Evolutionary conservation across 768 basidiomycete species (phyloP).

Genomic region (Asterophora lycoperdoides): DNA sequence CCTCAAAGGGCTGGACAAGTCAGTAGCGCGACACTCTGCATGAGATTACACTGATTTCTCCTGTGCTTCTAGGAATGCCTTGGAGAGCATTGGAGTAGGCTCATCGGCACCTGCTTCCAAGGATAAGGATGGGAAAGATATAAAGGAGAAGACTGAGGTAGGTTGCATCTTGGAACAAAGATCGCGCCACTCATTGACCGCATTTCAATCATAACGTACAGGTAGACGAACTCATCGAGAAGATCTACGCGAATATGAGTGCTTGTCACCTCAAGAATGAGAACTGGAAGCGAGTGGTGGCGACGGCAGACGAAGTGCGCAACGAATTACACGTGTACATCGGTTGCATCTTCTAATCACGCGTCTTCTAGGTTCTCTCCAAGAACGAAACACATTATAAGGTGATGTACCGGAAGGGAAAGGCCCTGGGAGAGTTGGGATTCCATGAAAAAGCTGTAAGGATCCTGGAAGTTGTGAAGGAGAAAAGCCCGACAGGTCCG

Average conservation of each 20-base stretch:
- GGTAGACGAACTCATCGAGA: conserved; percentile 75
- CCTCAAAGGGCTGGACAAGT: conserved; percentile 77
- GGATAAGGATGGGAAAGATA: conserved; percentile 28
- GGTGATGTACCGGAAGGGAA: conserved; percentile 77
- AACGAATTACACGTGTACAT: not conserved
- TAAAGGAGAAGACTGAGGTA: conserved; percentile 68
- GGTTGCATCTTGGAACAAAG: conserved; percentile 6
- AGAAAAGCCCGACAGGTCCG: conserved; percentile 58
- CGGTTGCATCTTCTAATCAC: not conserved
- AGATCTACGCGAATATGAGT: conserved; percentile 82
- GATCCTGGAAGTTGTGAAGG: conserved; percentile 60
- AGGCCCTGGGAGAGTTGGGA: conserved; percentile 72
- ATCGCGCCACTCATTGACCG: not conserved
- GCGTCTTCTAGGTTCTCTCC: conserved; percentile 52
- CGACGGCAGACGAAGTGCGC: conserved; percentile 75
- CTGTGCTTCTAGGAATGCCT: conserved; percentile 41
- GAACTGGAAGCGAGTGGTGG: conserved; percentile 75
- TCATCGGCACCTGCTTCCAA: conserved; percentile 24
- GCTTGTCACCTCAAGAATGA: conserved; percentile 77
- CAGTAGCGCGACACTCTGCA: conserved; percentile 19
- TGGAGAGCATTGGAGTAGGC: conserved; percentile 47
- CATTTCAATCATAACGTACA: conserved; percentile 22
- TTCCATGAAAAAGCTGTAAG: conserved; percentile 70
- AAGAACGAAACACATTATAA: conserved; percentile 78
- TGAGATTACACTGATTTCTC: not conserved